Evolutionary conservation across 495 filamentous ascomycete species (phyloP).

Genomic region (Immersiella caudata): DNA sequence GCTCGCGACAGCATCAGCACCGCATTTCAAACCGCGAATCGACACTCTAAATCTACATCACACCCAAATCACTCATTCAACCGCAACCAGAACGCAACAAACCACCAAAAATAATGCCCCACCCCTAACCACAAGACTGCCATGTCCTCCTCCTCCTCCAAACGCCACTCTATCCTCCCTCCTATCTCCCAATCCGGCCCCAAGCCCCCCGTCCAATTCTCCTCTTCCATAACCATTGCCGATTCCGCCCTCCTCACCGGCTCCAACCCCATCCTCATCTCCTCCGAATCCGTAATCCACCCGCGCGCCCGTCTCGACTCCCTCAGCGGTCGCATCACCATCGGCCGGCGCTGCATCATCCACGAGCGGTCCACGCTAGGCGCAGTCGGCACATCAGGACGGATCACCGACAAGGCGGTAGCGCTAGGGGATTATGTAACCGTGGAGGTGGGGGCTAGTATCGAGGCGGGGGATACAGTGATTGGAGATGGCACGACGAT

Average conservation of each 20-base stretch:
- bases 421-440: slow-evolving; percentile 60
- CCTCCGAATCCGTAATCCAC: slow-evolving; percentile 75
- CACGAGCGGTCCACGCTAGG: slow-evolving; percentile 71
- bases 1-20: not conserved
- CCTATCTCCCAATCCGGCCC: slow-evolving; percentile 46
- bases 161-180: slow-evolving; percentile 55
- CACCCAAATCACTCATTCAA: not conserved
- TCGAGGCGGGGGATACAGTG: slow-evolving; percentile 60
- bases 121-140: not conserved
- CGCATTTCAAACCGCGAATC: too few relatives aligned
- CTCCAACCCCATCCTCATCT: slow-evolving; percentile 69
- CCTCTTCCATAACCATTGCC: slow-evolving; percentile 70
- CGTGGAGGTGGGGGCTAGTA: slow-evolving; percentile 61
- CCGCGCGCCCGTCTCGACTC: slow-evolving; percentile 74
- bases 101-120: slow-evolving; percentile 3
- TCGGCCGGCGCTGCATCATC: slow-evolving; percentile 75
- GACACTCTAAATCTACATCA: not conserved
- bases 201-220: slow-evolving; percentile 70
- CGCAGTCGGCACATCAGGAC: slow-evolving; percentile 36
- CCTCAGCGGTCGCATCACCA: slow-evolving; percentile 66
- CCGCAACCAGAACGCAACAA: not conserved
- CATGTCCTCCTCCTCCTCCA: slow-evolving; percentile 42
- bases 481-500: slow-evolving; percentile 66
- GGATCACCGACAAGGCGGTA: slow-evolving; percentile 42
- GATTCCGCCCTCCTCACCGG: slow-evolving; percentile 76